Percentiles rank a stretch among this genome's conserved stretches.
Conservation (phyloP, 2,329 filamentous ascomycete genomes). For the Trichocomaceae sp. region DNA sequence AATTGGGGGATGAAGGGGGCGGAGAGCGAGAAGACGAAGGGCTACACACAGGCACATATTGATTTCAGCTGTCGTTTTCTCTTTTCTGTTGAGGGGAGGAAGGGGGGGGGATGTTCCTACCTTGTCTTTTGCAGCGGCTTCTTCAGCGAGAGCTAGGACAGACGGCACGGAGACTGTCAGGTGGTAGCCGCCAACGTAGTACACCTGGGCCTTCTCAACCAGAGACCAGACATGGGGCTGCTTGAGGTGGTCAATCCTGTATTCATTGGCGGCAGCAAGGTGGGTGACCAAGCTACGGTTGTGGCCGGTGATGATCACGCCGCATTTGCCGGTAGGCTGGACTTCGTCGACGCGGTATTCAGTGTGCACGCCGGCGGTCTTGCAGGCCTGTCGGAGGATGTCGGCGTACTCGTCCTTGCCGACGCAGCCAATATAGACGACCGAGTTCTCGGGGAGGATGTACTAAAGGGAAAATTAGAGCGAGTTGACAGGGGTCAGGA, state of each 20-base stretch:
- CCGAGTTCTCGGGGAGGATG: conserved; percentile 80
- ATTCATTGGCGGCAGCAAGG: conserved; percentile 92
- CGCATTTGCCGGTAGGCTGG: conserved; percentile 84
- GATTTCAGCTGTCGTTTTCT: background rate
- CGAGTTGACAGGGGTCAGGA: too few species aligned
- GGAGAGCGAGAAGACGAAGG: conserved; percentile 83
- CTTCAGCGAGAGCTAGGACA: conserved; percentile 80
- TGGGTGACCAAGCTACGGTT: conserved; percentile 93
- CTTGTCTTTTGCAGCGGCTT: conserved; percentile 87
- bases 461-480: conserved; percentile 50
- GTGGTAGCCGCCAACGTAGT: conserved; percentile 95
- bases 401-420: conserved; percentile 94
- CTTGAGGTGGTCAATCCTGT: conserved; percentile 90
- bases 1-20: conserved; percentile 95
- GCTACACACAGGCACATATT: conserved; percentile 28
- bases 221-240: conserved; percentile 84
- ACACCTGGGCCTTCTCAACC: conserved; percentile 79
- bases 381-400: conserved; percentile 77
- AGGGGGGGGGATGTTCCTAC: conserved; percentile 29
- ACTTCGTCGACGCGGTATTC: conserved; percentile 89
- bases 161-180: conserved; percentile 92
- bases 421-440: conserved; percentile 88
- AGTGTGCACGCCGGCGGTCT: conserved; percentile 79
- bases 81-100: background rate
- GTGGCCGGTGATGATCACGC: conserved; percentile 93